phyloP scores from a whole-genome alignment of 2,329 filamentous ascomycete species.

The Calonectria crousiana region DNA sequence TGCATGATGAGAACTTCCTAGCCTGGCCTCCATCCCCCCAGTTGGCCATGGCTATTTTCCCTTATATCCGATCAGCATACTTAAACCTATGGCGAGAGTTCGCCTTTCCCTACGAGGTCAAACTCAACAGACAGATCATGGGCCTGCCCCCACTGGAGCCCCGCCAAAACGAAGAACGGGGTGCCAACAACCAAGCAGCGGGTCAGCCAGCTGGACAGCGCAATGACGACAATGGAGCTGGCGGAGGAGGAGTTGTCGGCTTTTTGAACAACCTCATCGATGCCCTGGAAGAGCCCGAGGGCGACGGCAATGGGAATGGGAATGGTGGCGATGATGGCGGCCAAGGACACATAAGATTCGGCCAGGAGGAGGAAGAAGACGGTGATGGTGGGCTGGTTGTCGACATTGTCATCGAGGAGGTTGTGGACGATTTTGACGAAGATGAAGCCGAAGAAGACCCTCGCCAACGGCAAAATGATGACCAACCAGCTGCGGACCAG shows the following conservation, averaged over 20 bases:
- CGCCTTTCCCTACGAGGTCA: slow-evolving; percentile 60
- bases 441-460: slow-evolving; percentile 50
- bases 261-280: slow-evolving; percentile 54
- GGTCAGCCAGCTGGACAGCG: slow-evolving; percentile 34
- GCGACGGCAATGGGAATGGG: slow-evolving; percentile 47
- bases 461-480: not conserved
- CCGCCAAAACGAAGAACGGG: slow-evolving; percentile 31
- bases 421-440: slow-evolving; percentile 51
- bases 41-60: slow-evolving; percentile 63
- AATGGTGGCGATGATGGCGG: slow-evolving; percentile 32
- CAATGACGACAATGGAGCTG: slow-evolving; percentile 32
- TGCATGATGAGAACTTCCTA: slow-evolving; percentile 59
- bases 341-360: slow-evolving; percentile 32
- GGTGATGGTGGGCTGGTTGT: slow-evolving; percentile 48
- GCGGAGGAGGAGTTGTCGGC: slow-evolving; percentile 47
- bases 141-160: slow-evolving; percentile 51
- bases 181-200: slow-evolving; percentile 26
- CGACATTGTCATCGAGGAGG: slow-evolving; percentile 50
- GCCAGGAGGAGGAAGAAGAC: slow-evolving; percentile 34
- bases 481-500: slow-evolving; percentile 2
- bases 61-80: slow-evolving; percentile 60
- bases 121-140: slow-evolving; percentile 61
- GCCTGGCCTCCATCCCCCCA: slow-evolving; percentile 67
- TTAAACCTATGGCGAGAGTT: slow-evolving; percentile 60
- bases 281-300: slow-evolving; percentile 49